phyloP scores from a whole-genome alignment of 192 early-diverging fungal genomes.

The Backusella circina region DNA sequence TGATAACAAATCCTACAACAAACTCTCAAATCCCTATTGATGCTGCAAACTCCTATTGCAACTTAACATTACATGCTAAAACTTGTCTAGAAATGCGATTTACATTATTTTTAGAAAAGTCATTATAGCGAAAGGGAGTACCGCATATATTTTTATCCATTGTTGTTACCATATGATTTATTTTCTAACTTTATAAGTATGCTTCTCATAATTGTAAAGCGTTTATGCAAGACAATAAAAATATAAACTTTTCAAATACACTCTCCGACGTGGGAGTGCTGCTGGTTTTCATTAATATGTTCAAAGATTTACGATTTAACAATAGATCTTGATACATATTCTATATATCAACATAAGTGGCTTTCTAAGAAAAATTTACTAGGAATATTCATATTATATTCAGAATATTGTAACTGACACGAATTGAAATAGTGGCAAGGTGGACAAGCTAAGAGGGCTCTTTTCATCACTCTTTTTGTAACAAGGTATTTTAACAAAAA shows the following conservation, averaged over 20 bases:
- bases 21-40: neutral
- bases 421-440: no score
- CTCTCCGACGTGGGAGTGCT: neutral
- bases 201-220: neutral
- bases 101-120: neutral
- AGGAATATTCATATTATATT: no score
- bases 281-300: no score
- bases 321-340: no score
- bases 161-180: neutral
- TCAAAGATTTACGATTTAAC: no score
- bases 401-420: no score
- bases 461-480: no score
- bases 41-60: neutral
- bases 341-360: no score
- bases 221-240: neutral
- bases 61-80: neutral
- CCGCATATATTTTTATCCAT: neutral
- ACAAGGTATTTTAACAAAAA: neutral
- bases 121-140: neutral
- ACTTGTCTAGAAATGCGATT: neutral
- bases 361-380: no score
- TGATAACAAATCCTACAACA: neutral
- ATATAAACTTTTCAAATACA: neutral
- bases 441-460: no score
- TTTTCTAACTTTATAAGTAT: neutral